A percentile compares a stretch with the other conserved stretches of the same genome.
phyloP scores from a whole-genome alignment of 2,329 filamentous ascomycete species.

The Exophiala bonariae region DNA sequence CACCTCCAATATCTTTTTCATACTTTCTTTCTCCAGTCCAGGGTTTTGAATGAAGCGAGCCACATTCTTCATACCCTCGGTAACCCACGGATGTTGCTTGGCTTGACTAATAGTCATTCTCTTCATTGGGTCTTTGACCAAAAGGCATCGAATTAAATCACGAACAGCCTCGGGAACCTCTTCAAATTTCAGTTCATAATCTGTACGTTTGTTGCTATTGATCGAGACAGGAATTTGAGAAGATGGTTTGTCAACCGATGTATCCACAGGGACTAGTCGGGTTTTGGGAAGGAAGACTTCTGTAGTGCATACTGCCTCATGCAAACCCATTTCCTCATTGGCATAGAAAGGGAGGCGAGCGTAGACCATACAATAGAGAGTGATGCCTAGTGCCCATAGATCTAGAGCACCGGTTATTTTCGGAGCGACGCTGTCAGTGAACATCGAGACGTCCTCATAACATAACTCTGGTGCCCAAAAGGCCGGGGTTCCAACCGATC shows the following conservation, averaged over 20 bases:
- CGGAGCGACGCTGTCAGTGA: conserved; percentile 51
- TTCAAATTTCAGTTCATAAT: conserved; percentile 81
- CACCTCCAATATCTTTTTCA: conserved; percentile 79
- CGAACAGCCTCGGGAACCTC: conserved; percentile 76
- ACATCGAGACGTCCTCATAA: conserved; percentile 70
- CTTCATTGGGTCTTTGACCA: conserved; percentile 85
- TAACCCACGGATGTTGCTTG: conserved; percentile 90
- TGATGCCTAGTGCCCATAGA: conserved; percentile 95
- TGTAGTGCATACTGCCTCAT: conserved; percentile 85
- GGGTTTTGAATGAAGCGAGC: conserved; percentile 89
- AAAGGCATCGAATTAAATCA: conserved; percentile 75
- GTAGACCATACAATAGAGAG: conserved; percentile 91
- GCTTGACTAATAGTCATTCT: conserved; percentile 89
- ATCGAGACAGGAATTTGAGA: conserved; percentile 47
- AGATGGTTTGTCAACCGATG: conserved; percentile 23
- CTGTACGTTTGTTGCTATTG: conserved; percentile 68
- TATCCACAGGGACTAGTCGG: conserved; percentile 71
- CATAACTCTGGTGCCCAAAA: conserved; percentile 98
- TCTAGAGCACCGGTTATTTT: conserved; percentile 93
- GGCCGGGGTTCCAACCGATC: conserved; percentile 94
- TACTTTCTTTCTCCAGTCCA: conserved; percentile 74
- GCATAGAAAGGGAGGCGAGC: conserved; percentile 91
- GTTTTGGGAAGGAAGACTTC: conserved; percentile 85
- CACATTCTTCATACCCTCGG: conserved; percentile 73
- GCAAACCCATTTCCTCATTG: conserved; percentile 81